Evolutionary conservation across 2,329 filamentous ascomycete genomes (phyloP).

Genomic region (Fusarium gaditjirri): DNA sequence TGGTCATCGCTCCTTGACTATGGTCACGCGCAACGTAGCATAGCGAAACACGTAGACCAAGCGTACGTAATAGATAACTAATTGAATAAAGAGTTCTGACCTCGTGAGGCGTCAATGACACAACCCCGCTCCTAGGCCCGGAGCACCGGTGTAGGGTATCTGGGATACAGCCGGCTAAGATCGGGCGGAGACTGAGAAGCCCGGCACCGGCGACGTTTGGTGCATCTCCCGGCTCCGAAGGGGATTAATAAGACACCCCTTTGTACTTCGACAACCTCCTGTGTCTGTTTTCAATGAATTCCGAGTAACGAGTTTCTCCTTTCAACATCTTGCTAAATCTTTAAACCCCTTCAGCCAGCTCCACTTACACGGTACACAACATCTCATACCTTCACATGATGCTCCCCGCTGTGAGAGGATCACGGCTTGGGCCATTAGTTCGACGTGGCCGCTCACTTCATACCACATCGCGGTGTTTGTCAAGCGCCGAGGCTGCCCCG

Average conservation of each 20-base stretch:
- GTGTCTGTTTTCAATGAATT: background rate
- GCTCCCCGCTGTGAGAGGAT: conserved; percentile 35
- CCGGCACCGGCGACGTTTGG: conserved; percentile 42
- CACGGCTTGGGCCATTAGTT: conserved; percentile 26
- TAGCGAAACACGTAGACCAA: background rate
- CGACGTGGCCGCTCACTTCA: conserved; percentile 31
- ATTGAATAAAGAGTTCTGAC: conserved; percentile 5
- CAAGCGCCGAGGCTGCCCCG: conserved; percentile 42
- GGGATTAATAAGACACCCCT: conserved; percentile 29
- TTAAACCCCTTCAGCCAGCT: background rate
- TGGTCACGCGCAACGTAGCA: conserved; percentile 19
- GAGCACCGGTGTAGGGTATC: conserved; percentile 34
- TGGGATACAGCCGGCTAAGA: conserved; percentile 43
- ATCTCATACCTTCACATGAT: conserved; percentile 20
- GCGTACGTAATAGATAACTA: conserved; percentile 30
- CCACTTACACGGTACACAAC: conserved; percentile 21
- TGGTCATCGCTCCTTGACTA: conserved; percentile 2
- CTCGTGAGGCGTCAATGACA: conserved; percentile 25
- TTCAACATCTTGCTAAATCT: background rate
- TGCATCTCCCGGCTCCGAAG: conserved; percentile 29
- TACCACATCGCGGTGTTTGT: conserved; percentile 29
- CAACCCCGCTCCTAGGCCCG: conserved; percentile 26
- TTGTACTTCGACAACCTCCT: conserved; percentile 1
- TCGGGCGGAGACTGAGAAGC: conserved; percentile 31
- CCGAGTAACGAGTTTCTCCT: background rate